These are phyloP conservation scores for Neocatenulostroma microsporum DNA, from an alignment of 2,329 filamentous ascomycete genomes.

Conservation along the genomic window DNA sequence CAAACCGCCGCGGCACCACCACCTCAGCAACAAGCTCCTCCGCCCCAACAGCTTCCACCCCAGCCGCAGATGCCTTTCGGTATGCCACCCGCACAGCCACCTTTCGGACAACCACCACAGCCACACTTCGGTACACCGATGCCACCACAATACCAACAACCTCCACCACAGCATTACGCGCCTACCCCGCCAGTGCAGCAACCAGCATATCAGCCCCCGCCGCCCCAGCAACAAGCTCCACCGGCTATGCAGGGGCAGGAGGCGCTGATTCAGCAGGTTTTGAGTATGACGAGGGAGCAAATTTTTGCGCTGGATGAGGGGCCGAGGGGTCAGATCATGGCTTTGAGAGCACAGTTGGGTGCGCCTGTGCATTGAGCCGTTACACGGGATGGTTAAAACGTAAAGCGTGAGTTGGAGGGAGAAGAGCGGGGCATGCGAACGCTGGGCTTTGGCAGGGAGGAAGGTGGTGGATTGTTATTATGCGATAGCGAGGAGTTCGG, in stretches of 20 bases:
- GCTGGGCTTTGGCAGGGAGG: too few relatives aligned
- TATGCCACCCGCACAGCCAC: conserved; percentile 6
- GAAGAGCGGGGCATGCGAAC: too few relatives aligned
- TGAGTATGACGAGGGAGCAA: conserved; percentile 69
- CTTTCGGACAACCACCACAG: conserved; percentile 33
- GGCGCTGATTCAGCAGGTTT: conserved; percentile 69
- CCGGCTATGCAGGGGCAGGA: conserved; percentile 49
- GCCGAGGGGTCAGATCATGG: conserved; percentile 71
- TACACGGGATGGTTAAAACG: too few relatives aligned
- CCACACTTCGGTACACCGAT: conserved; percentile 9
- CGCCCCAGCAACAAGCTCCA: conserved; percentile 32
- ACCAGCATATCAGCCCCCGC: conserved; percentile 36
- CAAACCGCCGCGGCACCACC: conserved; percentile 26
- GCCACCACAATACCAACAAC: conserved; percentile 9
- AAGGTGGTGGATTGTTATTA: too few relatives aligned
- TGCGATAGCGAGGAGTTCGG: too few relatives aligned
- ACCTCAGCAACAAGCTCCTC: conserved; percentile 27
- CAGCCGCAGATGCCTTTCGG: conserved; percentile 12
- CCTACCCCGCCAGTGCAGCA: conserved; percentile 46
- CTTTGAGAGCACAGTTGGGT: conserved; percentile 58
- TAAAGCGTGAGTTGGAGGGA: too few relatives aligned
- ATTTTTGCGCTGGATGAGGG: conserved; percentile 61
- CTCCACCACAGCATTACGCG: conserved; percentile 35
- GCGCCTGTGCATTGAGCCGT: conserved; percentile 7
- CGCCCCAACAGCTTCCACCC: conserved; percentile 11